phyloP scores from a whole-genome alignment of 345 rosid genomes.

The Draba incana region DNA sequence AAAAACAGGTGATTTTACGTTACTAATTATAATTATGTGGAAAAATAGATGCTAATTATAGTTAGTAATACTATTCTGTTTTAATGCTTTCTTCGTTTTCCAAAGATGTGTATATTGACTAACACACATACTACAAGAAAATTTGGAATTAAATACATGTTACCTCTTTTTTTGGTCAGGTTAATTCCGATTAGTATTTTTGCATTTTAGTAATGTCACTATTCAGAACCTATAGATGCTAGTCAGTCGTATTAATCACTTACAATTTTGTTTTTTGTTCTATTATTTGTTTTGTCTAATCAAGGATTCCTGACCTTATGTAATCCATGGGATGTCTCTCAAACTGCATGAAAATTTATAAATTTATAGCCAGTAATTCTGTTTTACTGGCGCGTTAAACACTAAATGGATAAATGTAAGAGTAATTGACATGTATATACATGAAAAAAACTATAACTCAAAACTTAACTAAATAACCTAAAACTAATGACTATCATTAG shows the following conservation, averaged over 20 bases:
- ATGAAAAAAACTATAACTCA: too few species aligned
- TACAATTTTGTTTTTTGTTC: too few species aligned
- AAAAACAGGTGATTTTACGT: constrained; percentile 30
- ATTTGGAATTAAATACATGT: background rate
- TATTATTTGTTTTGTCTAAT: too few species aligned
- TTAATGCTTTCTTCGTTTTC: constrained; percentile 23
- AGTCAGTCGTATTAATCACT: too few species aligned
- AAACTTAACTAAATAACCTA: too few species aligned
- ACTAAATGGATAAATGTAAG: constrained; percentile 2
- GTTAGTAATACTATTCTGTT: constrained; percentile 7
- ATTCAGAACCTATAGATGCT: too few species aligned
- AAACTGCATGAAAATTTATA: too few species aligned
- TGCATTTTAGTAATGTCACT: constrained; percentile 1
- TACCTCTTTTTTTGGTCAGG: background rate
- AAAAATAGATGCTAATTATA: constrained; percentile 29
- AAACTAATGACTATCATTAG: too few species aligned
- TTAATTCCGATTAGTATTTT: background rate
- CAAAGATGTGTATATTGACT: background rate
- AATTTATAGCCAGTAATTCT: background rate
- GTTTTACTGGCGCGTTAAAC: background rate
- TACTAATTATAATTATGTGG: constrained; percentile 29
- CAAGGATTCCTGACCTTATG: too few species aligned
- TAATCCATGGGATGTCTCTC: too few species aligned
- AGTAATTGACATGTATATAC: too few species aligned
- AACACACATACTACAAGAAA: background rate